Evolutionary conservation across 176 grass and related monocot species (phyloP).

Genomic region (Aegilops tauschii): DNA sequence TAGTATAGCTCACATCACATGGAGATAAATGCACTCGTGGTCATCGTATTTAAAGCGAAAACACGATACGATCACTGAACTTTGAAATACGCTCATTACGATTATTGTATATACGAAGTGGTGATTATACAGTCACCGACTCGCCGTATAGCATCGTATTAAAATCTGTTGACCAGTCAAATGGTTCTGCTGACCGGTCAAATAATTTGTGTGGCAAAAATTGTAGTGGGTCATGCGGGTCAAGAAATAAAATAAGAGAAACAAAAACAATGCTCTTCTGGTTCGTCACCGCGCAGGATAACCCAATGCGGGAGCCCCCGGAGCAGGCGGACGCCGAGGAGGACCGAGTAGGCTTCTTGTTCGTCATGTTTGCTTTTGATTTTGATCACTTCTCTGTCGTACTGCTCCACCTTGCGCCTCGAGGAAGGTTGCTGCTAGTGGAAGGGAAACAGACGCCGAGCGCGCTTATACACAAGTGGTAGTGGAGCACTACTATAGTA

Average conservation of each 20-base stretch:
- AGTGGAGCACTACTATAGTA: neutral
- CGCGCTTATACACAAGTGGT: neutral
- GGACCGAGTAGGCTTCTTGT: neutral
- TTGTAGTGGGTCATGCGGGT: too few relatives aligned
- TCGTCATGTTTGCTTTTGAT: slow-evolving; percentile 14
- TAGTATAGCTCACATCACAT: neutral
- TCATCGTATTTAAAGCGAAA: too few relatives aligned
- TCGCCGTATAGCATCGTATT: too few relatives aligned
- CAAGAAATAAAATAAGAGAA: too few relatives aligned
- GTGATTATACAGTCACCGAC: too few relatives aligned
- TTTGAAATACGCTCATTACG: too few relatives aligned
- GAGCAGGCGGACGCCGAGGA: neutral
- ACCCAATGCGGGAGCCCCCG: slow-evolving; percentile 21
- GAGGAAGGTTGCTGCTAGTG: neutral
- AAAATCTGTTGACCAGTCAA: too few relatives aligned
- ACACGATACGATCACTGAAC: too few relatives aligned
- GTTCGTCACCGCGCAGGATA: neutral
- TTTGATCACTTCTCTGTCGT: neutral
- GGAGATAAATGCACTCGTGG: too few relatives aligned
- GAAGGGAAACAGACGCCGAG: neutral
- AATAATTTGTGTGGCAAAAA: too few relatives aligned
- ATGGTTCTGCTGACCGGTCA: too few relatives aligned
- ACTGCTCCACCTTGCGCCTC: neutral
- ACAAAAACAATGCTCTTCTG: neutral
- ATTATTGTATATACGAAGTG: too few relatives aligned